Conservation (phyloP, 495 filamentous ascomycete genomes). For the Penicillium flavigenum region DNA sequence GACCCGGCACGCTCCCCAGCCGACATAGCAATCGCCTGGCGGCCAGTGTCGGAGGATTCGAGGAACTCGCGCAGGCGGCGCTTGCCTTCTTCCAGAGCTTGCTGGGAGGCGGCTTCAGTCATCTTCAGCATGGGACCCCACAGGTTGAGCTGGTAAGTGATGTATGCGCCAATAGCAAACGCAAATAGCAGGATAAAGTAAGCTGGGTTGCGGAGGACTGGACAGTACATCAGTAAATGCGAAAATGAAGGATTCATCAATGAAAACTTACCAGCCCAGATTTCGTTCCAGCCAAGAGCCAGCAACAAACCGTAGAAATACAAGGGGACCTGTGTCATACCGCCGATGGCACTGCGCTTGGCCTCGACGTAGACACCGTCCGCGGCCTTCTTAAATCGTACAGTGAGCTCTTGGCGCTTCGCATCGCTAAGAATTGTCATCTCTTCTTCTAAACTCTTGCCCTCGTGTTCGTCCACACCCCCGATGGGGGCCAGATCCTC, state of each 20-base stretch:
- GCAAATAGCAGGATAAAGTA: conserved; percentile 89
- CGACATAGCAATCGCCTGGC: conserved; percentile 76
- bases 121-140: conserved; percentile 95
- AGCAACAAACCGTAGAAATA: conserved; percentile 91
- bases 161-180: conserved; percentile 70
- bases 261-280: conserved; percentile 71
- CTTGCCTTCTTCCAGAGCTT: conserved; percentile 87
- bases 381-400: conserved; percentile 96
- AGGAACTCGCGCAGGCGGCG: conserved; percentile 84
- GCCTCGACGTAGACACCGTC: conserved; percentile 97
- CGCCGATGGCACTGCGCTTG: conserved; percentile 92
- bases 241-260: conserved; percentile 5
- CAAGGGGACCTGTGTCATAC: conserved; percentile 88
- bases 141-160: conserved; percentile 89
- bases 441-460: conserved; percentile 90
- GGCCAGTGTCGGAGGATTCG: conserved; percentile 73
- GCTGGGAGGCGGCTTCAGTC: conserved; percentile 80
- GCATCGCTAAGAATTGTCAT: conserved; percentile 88
- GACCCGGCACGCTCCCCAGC: conserved; percentile 25
- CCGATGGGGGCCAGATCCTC: conserved; percentile 85
- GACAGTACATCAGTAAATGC: conserved; percentile 15
- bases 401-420: conserved; percentile 82
- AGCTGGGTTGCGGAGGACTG: conserved; percentile 87
- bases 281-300: conserved; percentile 95
- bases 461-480: conserved; percentile 87